Conservation (phyloP, 139 green algal species). For the Volvox africanus region DNA sequence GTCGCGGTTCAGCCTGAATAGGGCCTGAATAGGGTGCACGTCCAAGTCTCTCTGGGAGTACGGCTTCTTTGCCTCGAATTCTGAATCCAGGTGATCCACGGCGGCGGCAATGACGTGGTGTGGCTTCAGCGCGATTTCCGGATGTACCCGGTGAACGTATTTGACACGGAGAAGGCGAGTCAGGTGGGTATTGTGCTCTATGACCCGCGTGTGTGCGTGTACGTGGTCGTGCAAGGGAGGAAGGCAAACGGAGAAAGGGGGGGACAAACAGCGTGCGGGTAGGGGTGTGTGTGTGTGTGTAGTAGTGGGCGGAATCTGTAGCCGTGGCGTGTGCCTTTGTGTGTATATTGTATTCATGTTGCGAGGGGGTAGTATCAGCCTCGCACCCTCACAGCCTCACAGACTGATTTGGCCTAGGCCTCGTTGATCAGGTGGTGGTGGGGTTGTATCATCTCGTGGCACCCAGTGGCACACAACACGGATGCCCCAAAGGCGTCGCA, state of each 20-base stretch:
- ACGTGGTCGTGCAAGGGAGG: background rate
- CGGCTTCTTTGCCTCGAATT: too few species aligned
- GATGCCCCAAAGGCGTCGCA: too few species aligned
- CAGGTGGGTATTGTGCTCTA: slow-evolving; percentile 57
- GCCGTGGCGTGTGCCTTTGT: background rate
- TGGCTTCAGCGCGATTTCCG: slow-evolving; percentile 87
- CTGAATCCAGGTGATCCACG: slow-evolving; percentile 80
- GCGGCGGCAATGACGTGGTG: slow-evolving; percentile 82
- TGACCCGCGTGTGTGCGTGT: too few species aligned
- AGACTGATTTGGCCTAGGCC: too few species aligned
- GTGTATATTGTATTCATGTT: background rate
- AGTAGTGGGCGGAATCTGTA: background rate
- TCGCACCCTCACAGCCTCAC: too few species aligned
- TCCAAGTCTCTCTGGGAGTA: too few species aligned
- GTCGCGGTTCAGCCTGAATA: too few species aligned
- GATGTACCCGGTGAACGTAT: slow-evolving; percentile 84
- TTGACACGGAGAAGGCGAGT: slow-evolving; percentile 85
- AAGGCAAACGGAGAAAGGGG: background rate
- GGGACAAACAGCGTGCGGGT: background rate
- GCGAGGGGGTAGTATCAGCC: too few species aligned
- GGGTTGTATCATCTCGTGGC: too few species aligned
- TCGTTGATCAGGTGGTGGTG: too few species aligned
- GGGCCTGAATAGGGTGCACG: too few species aligned
- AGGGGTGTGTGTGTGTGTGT: background rate
- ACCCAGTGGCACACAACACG: too few species aligned